Evolutionary conservation across 2,329 filamentous ascomycete genomes (phyloP), one percentile per base, ranked within the genome.

Genomic region (Curvularia sp.): DNA sequence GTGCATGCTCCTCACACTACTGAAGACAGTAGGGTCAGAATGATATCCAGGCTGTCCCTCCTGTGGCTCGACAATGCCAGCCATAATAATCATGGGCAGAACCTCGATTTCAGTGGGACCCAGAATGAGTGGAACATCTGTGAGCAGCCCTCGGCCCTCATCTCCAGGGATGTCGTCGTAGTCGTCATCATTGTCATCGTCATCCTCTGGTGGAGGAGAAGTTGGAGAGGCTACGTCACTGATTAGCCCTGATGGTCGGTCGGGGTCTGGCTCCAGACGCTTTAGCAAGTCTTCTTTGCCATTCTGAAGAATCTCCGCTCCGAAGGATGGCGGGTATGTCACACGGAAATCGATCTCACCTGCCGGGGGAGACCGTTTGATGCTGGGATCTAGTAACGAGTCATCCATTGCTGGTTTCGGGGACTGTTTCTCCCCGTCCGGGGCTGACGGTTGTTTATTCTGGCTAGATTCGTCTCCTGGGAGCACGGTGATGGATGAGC

Each of bases 81-180:
- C 93, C 81, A 97, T 97, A 69, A 98, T 89, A 59, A 97, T 96
- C 93, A 97, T 97, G 54, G 96, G 94, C 52, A 98, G 80, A 5
- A 95, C 93, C 77, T 98, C 94, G 53, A 97, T 97, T 77, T 98
- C 94, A 55, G 93, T 93, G 0, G 94, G 94, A 42, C 96, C 93
- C 28, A 98, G 83, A 36, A 97, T 96, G 65, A 98, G 90, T 28
- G 94, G 94, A 12, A 98, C 92, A 74, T 98, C 94, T 0, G 94
- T 97, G 54, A 98, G 80, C 13, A 98, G 80, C 12, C 94, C 94
- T 18, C 92, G 90, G 72, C 91, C 84, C 21, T 91, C 89, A 3
- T 91, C 91, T 15, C 81, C 81, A 13, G 80, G 79, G 64, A 93
- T 89, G 15, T 86, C 88, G 66, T 90, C 90, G n/a, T 90, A 91